These are phyloP conservation scores for Ilyonectria destructans DNA, from an alignment of 2,329 filamentous ascomycete species.

Conservation along the genomic window DNA sequence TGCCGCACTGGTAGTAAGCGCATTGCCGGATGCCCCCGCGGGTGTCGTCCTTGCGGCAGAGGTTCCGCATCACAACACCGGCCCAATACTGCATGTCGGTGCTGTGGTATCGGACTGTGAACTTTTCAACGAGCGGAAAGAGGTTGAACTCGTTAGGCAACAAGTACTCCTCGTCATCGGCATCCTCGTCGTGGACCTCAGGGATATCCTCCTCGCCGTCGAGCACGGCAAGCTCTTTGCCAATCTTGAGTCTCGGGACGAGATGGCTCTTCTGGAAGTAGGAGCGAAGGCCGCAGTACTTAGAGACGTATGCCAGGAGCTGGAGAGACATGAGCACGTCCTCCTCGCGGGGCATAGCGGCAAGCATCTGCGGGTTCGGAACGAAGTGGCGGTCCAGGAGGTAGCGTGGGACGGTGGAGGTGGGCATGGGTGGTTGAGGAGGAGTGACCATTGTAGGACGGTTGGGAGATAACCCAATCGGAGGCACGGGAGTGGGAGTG, in stretches of 20 bases:
- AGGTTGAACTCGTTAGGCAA: constrained; percentile 98
- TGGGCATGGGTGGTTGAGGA: constrained; percentile 82
- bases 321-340: constrained; percentile 99
- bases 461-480: constrained; percentile 82
- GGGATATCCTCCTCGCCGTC: constrained; percentile 76
- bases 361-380: constrained; percentile 82
- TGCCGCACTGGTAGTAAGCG: constrained; percentile 97
- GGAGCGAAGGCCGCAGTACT: constrained; percentile 95
- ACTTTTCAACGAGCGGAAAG: constrained; percentile 98
- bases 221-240: constrained; percentile 84
- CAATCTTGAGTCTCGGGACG: constrained; percentile 92
- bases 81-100: constrained; percentile 99
- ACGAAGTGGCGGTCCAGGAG: constrained; percentile 81
- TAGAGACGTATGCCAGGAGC: constrained; percentile 96
- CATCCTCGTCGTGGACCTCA: constrained; percentile 64
- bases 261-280: constrained; percentile 97
- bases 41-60: constrained; percentile 97
- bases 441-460: constrained; percentile 79
- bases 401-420: constrained; percentile 83
- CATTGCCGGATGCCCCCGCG: constrained; percentile 96
- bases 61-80: constrained; percentile 97
- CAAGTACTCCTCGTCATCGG: constrained; percentile 88
- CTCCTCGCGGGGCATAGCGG: constrained; percentile 95
- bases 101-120: constrained; percentile 94
- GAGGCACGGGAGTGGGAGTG: constrained; percentile 75